Base-by-base conservation (phyloP, 768 basidiomycete genomes). In the Daedaleopsis sinensis region DNA sequence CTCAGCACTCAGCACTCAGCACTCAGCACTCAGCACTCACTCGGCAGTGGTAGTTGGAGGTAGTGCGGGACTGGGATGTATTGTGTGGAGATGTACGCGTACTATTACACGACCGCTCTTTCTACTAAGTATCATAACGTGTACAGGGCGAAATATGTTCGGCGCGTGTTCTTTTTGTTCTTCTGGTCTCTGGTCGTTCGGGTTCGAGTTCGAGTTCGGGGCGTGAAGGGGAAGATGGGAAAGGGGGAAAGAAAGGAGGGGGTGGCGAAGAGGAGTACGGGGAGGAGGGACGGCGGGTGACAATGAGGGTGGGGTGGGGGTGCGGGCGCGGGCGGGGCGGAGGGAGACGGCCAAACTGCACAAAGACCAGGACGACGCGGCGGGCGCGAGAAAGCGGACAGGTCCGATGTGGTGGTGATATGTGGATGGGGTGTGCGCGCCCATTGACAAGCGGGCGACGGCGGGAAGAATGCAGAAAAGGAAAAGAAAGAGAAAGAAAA, bases 21-120 rank as follows among this genome's bases (percentile, higher is more conserved):
- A n/a, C n/a, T n/a, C n/a, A n/a, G n/a, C n/a, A n/a, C n/a, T n/a
- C n/a, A n/a, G n/a, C n/a, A n/a, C n/a, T n/a, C n/a, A n/a, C n/a
- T n/a, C n/a, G n/a, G n/a, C n/a, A n/a, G n/a, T n/a, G n/a, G n/a
- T n/a, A n/a, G n/a, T n/a, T n/a, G n/a, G n/a, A n/a, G n/a, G 27
- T 32, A 32, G 27, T 32, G 7, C 27, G 27, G 27, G 27, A 32
- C 7, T 27, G 47, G 23, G 47, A 49, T 49, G 21, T 57, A 62
- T 67, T 64, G 60, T 44, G 42, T 58, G 63, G 61, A 62, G 67
- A 63, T 68, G 59, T 71, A 71, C 66, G 68, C 66, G 68, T 70
- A 71, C 62, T 66, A 72, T 70, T 72, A 72, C 71, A 72, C 66
- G 65, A 67, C 59, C 65, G 57, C 66, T 58, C 65, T 70, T 65